A percentile compares a stretch with the other conserved stretches of the same genome.
These are phyloP conservation scores for Circinella minor DNA, from an alignment of 371 early-diverging fungal genomes.

Conservation along the genomic window DNA sequence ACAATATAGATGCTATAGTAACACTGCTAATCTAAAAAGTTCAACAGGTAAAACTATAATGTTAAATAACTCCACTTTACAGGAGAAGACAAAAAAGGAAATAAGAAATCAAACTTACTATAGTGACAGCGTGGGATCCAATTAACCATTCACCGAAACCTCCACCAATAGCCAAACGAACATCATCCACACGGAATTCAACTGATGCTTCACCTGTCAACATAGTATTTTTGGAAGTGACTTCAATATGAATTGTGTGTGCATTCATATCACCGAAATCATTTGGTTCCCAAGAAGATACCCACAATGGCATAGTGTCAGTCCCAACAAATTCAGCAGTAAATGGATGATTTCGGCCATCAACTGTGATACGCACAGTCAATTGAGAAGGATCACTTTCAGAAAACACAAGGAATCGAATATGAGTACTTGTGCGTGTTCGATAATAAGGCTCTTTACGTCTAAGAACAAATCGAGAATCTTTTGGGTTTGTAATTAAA, in stretches of 20 bases:
- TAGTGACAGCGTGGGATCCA: constrained; percentile 52
- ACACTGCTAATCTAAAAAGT: constrained; percentile 24
- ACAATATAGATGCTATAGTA: constrained; percentile 23
- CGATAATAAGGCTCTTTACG: constrained; percentile 71
- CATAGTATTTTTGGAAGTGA: constrained; percentile 52
- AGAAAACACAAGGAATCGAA: constrained; percentile 55
- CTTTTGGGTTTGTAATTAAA: constrained; percentile 89
- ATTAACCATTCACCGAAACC: constrained; percentile 81
- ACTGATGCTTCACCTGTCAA: constrained; percentile 34
- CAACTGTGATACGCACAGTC: constrained; percentile 15
- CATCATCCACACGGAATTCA: constrained; percentile 68
- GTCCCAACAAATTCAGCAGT: constrained; percentile 24
- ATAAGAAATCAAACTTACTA: constrained; percentile 36
- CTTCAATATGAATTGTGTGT: constrained; percentile 67
- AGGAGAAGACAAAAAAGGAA: too few relatives aligned
- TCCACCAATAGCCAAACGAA: constrained; percentile 60
- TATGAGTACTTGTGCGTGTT: constrained; percentile 65
- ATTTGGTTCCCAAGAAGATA: constrained; percentile 70
- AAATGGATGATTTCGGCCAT: constrained; percentile 20
- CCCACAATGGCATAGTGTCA: constrained; percentile 73
- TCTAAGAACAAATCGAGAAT: constrained; percentile 73
- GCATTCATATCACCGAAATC: constrained; percentile 63
- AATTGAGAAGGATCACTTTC: constrained; percentile 8
- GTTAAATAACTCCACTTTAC: too few relatives aligned
- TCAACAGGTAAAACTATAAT: too few relatives aligned